Percentiles rank a stretch among this genome's conserved stretches.
Conservation (phyloP, 169 alveolate species). For the Plasmodium gaboni region DNA sequence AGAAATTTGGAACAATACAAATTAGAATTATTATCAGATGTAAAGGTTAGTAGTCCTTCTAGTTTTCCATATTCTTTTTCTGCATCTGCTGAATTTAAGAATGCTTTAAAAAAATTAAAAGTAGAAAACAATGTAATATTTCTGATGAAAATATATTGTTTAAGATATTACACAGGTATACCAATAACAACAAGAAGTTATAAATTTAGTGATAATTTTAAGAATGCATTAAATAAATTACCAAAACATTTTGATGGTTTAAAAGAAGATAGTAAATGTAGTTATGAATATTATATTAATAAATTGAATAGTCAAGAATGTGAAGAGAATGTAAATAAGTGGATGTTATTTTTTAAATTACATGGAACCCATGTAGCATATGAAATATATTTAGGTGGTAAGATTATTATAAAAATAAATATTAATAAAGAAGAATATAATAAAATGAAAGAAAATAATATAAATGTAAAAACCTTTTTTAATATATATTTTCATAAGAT, state of each 20-base stretch:
- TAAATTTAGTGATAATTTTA: slow-evolving; percentile 79
- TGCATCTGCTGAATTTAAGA: slow-evolving; percentile 88
- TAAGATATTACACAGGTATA: slow-evolving; percentile 89
- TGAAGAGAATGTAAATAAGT: slow-evolving; percentile 80
- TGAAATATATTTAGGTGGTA: slow-evolving; percentile 89
- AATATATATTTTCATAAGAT: slow-evolving; percentile 78
- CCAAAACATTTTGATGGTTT: slow-evolving; percentile 72
- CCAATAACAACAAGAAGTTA: slow-evolving; percentile 72
- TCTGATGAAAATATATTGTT: slow-evolving; percentile 88
- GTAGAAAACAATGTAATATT: slow-evolving; percentile 79
- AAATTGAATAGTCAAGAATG: slow-evolving; percentile 81
- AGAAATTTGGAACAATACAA: slow-evolving; percentile 81
- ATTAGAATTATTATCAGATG: slow-evolving; percentile 86
- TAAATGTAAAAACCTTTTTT: slow-evolving; percentile 79
- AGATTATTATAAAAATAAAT: slow-evolving; percentile 86
- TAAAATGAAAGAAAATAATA: slow-evolving; percentile 79
- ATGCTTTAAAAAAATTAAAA: slow-evolving; percentile 81
- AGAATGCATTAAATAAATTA: slow-evolving; percentile 76
- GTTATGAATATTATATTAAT: slow-evolving; percentile 67
- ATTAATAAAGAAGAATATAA: slow-evolving; percentile 82
- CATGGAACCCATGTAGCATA: slow-evolving; percentile 90
- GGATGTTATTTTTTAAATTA: slow-evolving; percentile 87
- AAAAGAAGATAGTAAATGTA: slow-evolving; percentile 70
- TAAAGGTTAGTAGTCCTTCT: slow-evolving; percentile 81
- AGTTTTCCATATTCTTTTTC: slow-evolving; percentile 84